phyloP scores from a whole-genome alignment of 306 rosid species.

The Quercus dentata region DNA sequence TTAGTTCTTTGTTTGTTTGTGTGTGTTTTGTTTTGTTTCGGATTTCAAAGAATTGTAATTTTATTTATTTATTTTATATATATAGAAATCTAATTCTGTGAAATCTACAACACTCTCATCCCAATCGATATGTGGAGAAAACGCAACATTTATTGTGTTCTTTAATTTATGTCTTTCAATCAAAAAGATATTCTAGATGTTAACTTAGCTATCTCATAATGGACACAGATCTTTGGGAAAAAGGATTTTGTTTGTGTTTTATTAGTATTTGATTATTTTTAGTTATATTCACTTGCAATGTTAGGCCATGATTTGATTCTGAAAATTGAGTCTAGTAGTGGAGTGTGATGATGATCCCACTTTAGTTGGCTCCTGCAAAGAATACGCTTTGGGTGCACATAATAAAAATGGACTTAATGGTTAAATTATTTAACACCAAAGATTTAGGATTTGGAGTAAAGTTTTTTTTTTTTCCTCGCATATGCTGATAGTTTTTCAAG shows the following conservation, averaged over 20 bases:
- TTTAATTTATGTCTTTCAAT: too few species aligned
- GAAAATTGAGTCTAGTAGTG: background rate
- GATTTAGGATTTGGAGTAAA: background rate
- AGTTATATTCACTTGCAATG: background rate
- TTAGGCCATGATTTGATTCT: background rate
- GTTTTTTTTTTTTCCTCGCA: background rate
- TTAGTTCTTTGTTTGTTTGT: too few species aligned
- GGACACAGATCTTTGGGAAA: background rate
- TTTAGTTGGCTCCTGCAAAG: background rate
- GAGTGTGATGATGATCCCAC: background rate
- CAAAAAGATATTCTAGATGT: background rate
- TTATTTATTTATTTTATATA: too few species aligned
- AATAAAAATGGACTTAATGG: too few species aligned
- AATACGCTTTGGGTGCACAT: too few species aligned
- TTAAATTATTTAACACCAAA: too few species aligned
- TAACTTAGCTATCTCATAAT: background rate
- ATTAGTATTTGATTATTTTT: background rate
- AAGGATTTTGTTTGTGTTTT: background rate
- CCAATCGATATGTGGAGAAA: background rate
- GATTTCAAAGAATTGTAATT: background rate
- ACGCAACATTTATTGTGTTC: background rate
- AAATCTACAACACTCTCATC: background rate
- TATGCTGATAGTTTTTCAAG: background rate
- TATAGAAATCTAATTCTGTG: background rate
- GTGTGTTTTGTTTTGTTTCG: background rate